A percentile compares a stretch with the other conserved stretches of the same genome.
Evolutionary conservation across 1,284 basidiomycete genomes (phyloP).

Genomic region (Inonotus hispidus): DNA sequence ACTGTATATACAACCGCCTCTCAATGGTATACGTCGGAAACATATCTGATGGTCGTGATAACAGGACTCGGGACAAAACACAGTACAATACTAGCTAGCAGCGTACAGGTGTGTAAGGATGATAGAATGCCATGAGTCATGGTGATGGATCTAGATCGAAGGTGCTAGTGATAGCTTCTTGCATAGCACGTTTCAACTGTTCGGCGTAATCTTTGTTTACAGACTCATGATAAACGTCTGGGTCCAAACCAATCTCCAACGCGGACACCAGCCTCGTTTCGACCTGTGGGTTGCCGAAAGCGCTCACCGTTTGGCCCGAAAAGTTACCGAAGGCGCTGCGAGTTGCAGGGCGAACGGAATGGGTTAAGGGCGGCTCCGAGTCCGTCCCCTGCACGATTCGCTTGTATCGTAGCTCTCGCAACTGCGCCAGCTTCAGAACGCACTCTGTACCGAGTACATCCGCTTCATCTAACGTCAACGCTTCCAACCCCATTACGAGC

Average conservation of each 20-base stretch:
- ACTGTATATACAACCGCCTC: no score
- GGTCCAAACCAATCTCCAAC: not conserved
- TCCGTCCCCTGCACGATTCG: not conserved
- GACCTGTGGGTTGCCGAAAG: not conserved
- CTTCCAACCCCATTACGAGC: not conserved
- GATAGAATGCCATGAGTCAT: no score
- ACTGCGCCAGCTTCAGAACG: not conserved
- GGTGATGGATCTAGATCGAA: not conserved
- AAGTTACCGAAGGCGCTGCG: no score
- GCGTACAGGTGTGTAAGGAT: no score
- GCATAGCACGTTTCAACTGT: not conserved
- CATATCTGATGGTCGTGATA: no score
- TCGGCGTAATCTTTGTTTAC: not conserved
- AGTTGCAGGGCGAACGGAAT: no score
- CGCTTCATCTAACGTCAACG: conserved; percentile 5
- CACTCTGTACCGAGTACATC: not conserved
- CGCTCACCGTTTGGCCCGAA: no score
- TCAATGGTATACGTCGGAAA: no score
- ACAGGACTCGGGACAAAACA: no score
- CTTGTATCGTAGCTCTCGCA: not conserved
- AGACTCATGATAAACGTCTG: not conserved
- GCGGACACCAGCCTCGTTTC: not conserved
- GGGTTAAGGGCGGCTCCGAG: not conserved
- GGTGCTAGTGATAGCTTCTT: not conserved
- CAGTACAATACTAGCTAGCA: no score